These are phyloP conservation scores for Warburgia ugandensis DNA, from an alignment of 164 flowering plant species.

Conservation along the genomic window DNA sequence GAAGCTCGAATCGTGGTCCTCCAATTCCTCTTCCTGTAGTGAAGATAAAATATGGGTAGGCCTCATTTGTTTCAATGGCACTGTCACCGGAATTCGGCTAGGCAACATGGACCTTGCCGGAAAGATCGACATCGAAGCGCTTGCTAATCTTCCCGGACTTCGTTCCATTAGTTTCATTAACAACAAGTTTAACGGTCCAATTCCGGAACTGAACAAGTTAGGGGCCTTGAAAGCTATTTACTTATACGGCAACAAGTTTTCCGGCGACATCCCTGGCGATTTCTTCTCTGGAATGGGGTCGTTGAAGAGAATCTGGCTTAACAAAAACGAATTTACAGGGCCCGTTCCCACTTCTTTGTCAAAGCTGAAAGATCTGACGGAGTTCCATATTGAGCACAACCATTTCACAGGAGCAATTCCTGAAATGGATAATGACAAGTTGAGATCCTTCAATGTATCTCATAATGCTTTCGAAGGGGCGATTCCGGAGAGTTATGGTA, in stretches of 20 bases:
- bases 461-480: constrained; percentile 51
- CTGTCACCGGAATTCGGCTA: constrained; percentile 43
- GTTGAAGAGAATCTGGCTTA: constrained; percentile 56
- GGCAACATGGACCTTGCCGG: constrained; percentile 43
- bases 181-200: constrained; percentile 49
- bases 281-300: constrained; percentile 41
- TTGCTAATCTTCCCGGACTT: constrained; percentile 26
- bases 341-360: constrained; percentile 52
- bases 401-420: constrained; percentile 63
- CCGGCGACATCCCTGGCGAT: constrained; percentile 50
- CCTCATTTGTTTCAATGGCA: constrained; percentile 36
- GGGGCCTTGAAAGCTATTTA: constrained; percentile 44
- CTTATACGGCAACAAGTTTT: constrained; percentile 40
- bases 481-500: constrained; percentile 38
- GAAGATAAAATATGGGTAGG: constrained; percentile 40
- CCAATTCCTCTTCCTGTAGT: constrained; percentile 33
- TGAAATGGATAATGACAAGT: constrained; percentile 9
- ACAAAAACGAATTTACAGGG: constrained; percentile 50
- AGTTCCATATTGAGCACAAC: constrained; percentile 56
- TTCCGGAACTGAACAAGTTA: constrained; percentile 53
- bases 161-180: constrained; percentile 39
- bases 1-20: constrained; percentile 37
- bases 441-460: constrained; percentile 41
- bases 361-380: constrained; percentile 25
- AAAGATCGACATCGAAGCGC: constrained; percentile 35